Percentiles rank a stretch among this genome's conserved stretches.
Conservation (phyloP, 495 filamentous ascomycete species). For the Daldinia bambusicola region DNA sequence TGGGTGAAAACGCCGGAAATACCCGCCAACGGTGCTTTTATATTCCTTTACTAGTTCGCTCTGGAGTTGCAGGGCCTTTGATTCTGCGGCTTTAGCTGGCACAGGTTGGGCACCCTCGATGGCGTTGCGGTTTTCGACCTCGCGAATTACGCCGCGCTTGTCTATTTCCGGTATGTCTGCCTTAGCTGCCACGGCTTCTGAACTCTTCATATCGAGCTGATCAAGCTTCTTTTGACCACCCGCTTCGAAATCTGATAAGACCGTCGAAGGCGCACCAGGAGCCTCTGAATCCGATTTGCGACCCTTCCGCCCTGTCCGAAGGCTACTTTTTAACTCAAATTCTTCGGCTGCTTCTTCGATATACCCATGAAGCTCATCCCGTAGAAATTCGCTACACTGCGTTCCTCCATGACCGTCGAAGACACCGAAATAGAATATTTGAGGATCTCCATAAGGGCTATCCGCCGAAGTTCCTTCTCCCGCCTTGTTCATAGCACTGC, state of each 20-base stretch:
- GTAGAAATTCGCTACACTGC: conserved; percentile 88
- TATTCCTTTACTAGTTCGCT: conserved; percentile 76
- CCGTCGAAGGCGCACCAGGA: background rate
- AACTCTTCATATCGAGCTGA: conserved; percentile 52
- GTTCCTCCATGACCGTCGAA: conserved; percentile 96
- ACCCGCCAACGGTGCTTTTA: conserved; percentile 87
- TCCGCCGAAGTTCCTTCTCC: conserved; percentile 72
- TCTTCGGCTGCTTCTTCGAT: conserved; percentile 79
- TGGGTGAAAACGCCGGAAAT: conserved; percentile 90
- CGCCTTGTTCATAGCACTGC: conserved; percentile 50
- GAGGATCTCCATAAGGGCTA: conserved; percentile 84
- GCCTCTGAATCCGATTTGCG: conserved; percentile 23
- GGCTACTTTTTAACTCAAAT: conserved; percentile 78
- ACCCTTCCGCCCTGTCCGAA: conserved; percentile 53
- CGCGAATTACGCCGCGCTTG: conserved; percentile 43
- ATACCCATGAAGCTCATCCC: conserved; percentile 85
- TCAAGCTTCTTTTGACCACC: conserved; percentile 44
- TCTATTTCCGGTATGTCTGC: conserved; percentile 45
- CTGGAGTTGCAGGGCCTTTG: conserved; percentile 69
- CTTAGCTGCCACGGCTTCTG: conserved; percentile 49
- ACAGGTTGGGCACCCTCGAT: conserved; percentile 49
- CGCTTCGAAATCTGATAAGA: conserved; percentile 33
- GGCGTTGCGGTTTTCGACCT: conserved; percentile 42
- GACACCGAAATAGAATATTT: conserved; percentile 96
- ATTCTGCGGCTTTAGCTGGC: conserved; percentile 47